phyloP scores from a whole-genome alignment of 805 yeast species.

The Spathaspora hagerdaliae region DNA sequence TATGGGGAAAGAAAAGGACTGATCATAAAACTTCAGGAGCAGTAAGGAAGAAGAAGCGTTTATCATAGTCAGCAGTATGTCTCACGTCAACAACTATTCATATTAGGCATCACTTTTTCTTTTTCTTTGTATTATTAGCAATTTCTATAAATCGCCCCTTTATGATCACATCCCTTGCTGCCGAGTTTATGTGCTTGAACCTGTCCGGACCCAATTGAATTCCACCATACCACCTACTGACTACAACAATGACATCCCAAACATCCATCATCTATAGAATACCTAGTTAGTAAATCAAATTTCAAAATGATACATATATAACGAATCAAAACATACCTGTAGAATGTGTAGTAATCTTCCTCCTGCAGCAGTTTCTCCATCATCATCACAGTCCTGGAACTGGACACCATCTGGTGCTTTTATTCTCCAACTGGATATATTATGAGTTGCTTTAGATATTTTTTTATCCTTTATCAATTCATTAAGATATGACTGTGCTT shows the following conservation, averaged over 20 bases:
- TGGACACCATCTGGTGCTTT: constrained; percentile 49
- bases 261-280: constrained; percentile 58
- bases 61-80: neutral
- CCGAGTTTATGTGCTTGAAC: constrained; percentile 87
- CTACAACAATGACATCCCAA: constrained; percentile 82
- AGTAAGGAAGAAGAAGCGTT: constrained; percentile 3
- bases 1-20: constrained; percentile 6
- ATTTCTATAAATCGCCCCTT: constrained; percentile 50
- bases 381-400: constrained; percentile 89
- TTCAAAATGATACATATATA: neutral
- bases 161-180: constrained; percentile 80
- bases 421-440: constrained; percentile 86
- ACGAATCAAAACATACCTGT: constrained; percentile 39
- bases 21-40: neutral
- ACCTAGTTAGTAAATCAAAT: constrained; percentile 1
- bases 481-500: constrained; percentile 53
- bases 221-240: constrained; percentile 93
- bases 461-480: constrained; percentile 59
- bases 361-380: constrained; percentile 97
- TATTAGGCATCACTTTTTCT: constrained; percentile 12
- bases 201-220: constrained; percentile 87
- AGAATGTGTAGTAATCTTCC: constrained; percentile 75
- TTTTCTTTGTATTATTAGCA: constrained; percentile 16
- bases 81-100: neutral
- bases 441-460: constrained; percentile 67